A percentile compares a stretch with the other conserved stretches of the same genome.
Evolutionary conservation across 78 protist species (phyloP).

Genomic region (Tieghemostelium lacteum): DNA sequence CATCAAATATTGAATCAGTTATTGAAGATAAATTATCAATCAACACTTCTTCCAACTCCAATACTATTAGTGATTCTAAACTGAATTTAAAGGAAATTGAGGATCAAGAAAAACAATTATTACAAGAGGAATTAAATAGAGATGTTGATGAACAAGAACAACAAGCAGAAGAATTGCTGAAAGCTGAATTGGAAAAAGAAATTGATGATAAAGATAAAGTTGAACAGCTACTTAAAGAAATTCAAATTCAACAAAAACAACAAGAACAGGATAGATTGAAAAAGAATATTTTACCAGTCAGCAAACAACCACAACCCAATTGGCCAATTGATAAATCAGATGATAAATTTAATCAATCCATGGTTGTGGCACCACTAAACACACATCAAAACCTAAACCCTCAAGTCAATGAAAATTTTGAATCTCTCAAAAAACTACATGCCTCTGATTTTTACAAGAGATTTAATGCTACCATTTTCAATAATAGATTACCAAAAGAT

Average conservation of each 20-base stretch:
- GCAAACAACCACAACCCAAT: not conserved
- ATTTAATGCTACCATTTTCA: slow-evolving; percentile 22
- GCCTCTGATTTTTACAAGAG: slow-evolving; percentile 24
- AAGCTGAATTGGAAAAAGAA: no score
- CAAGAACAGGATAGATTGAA: no score
- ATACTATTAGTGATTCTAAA: no score
- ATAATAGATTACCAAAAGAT: slow-evolving; percentile 32
- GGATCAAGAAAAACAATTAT: no score
- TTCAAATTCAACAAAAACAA: no score
- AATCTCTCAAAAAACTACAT: slow-evolving; percentile 9
- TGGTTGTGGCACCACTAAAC: slow-evolving; percentile 39
- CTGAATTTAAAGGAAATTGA: no score
- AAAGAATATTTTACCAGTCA: no score
- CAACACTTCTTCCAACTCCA: not conserved
- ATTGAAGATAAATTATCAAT: not conserved
- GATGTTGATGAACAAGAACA: no score
- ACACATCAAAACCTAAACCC: not conserved
- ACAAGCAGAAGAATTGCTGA: no score
- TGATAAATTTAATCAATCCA: slow-evolving; percentile 36
- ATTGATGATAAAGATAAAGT: no score
- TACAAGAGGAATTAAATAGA: no score
- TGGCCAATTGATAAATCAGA: slow-evolving; percentile 6
- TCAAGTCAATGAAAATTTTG: slow-evolving; percentile 5
- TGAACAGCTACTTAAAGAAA: not conserved
- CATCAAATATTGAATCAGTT: no score